Base-by-base conservation (phyloP, 2,329 filamentous ascomycete genomes). In the Aspergillus melleus region DNA sequence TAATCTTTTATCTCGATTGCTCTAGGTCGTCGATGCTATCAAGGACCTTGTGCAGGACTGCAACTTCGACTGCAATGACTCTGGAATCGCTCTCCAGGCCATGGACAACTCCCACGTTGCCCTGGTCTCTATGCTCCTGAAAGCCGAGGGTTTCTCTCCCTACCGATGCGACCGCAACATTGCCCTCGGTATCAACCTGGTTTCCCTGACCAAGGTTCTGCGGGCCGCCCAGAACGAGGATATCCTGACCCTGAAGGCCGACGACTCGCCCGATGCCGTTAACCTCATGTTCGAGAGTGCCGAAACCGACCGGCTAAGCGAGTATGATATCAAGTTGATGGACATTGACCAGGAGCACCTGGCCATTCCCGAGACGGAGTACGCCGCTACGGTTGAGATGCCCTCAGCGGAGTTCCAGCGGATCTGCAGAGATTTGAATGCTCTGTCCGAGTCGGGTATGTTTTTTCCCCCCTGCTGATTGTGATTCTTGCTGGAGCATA, bases 31-130 rank as follows among this genome's bases (percentile, higher is more conserved):
- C 73, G 96, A 99, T 77, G 92, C 96, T 71, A 97, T 99, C 88
- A 98, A 97, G 81, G 95, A 99, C 74, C 88, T 99, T 54, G 95
- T 99, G 56, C 95, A 98, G 80, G 95, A 99, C 82, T 99, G 95
- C 88, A 99, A 99, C 83, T 99, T 99, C 82, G 95, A 99, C 85
- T 99, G 96, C 90, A 99, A 98, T 90, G 96, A 99, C 85, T 94
- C 92, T 57, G 95, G 95, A 64, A 95, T 99, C 74, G 93, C 94
- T 54, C 90, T 99, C 58, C 95, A 99, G 81, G 95, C 95, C 74
- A 99, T 99, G 96, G 95, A 99, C 84, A 99, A 98, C 87, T 98
- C 93, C 54, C 95, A 99, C 81, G 95, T 99, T 71, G 95, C 95
- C 64, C 91, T 99, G 57, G 95, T 99, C 56, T 97, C 95, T 67